Base-by-base conservation (phyloP, 1,284 basidiomycete genomes). In the Leucoagaricus sp. region DNA sequence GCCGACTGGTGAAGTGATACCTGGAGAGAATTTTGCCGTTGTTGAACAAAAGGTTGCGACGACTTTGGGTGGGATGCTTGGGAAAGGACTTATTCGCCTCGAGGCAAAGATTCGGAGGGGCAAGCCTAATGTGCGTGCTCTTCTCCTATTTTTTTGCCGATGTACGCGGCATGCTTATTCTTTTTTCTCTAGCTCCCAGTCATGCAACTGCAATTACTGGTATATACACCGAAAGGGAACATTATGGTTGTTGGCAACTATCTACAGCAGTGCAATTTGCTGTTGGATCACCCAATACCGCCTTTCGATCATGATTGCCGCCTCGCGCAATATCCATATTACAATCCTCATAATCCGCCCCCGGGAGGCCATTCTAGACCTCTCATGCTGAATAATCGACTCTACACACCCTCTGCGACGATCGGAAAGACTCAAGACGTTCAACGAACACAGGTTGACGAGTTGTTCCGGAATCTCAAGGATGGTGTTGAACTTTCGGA, bases 181-280 rank as follows among this genome's bases (percentile, higher is more conserved):
- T 57, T 36, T 60, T 59, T 56, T 55, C 56, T 52, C 21, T 63
- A 94, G 91, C 76, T 89, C 44, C 88, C 88, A 47, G 89, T 94
- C 57, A 77, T 94, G 36, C 85, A 89, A 25, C 78, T 98, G 44
- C 89, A 92, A 67, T 81, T 98, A 67, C 83, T 98, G 29, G 84
- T 98, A 28, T 97, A 94, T 72, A 96, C 94, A 12, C 91, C 93
- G 4, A 95, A 95, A 63, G 91, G 93, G 34, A 95, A 97, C 70
- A 88, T 98, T 60, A 74, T 80, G 17, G 85, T 89, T 57, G 87
- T 99, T 61, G 86, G 91, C 54, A 80, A 86, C 62, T 87, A 86
- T 64, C 80, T 99, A 47, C 80, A 84, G 10, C 77, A 84, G 54
- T 81, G 82, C 57, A 81, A 81, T 46, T 75, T 96, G 15, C 79